A percentile compares a stretch with the other conserved stretches of the same genome.
phyloP scores from a whole-genome alignment of 164 flowering plant genomes.

The Buxus sempervirens region DNA sequence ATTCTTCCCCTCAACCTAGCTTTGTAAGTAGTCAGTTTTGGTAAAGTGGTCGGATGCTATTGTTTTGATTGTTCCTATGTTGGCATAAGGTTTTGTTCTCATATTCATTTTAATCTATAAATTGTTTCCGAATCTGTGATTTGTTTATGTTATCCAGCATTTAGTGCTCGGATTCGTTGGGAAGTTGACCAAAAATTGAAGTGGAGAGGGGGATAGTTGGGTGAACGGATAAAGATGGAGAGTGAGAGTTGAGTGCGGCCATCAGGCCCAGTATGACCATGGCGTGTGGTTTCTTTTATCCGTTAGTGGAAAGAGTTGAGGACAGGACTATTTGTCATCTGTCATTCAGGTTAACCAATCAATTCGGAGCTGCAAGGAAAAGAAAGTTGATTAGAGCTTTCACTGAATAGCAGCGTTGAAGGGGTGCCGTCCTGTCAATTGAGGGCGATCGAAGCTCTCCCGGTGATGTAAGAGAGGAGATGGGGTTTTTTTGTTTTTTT shows the following conservation, averaged over 20 bases:
- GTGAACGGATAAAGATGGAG: not conserved
- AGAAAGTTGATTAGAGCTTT: not conserved
- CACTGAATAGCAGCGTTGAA: not conserved
- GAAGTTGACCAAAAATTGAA: not conserved
- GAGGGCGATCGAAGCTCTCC: too few species aligned
- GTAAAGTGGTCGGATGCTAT: too few species aligned
- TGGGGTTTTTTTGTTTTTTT: too few species aligned
- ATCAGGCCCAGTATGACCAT: conserved; percentile 1
- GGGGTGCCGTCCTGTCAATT: too few species aligned
- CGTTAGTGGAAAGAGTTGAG: conserved; percentile 4
- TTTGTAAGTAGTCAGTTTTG: too few species aligned
- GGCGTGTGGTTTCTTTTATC: not conserved
- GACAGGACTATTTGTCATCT: conserved; percentile 7
- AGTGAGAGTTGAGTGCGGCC: conserved; percentile 3
- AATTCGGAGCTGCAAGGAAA: not conserved
- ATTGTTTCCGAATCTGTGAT: not conserved
- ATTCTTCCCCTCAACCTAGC: not conserved
- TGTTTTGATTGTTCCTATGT: too few species aligned
- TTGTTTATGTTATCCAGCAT: not conserved
- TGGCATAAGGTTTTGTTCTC: not conserved
- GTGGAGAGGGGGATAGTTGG: not conserved
- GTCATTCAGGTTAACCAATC: conserved; percentile 2
- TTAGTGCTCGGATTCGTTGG: too few species aligned
- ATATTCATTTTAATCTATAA: not conserved
- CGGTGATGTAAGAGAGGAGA: too few species aligned